Evolutionary conservation across 805 yeast species (phyloP).

Genomic region (Kluyveromyces aestuarii): DNA sequence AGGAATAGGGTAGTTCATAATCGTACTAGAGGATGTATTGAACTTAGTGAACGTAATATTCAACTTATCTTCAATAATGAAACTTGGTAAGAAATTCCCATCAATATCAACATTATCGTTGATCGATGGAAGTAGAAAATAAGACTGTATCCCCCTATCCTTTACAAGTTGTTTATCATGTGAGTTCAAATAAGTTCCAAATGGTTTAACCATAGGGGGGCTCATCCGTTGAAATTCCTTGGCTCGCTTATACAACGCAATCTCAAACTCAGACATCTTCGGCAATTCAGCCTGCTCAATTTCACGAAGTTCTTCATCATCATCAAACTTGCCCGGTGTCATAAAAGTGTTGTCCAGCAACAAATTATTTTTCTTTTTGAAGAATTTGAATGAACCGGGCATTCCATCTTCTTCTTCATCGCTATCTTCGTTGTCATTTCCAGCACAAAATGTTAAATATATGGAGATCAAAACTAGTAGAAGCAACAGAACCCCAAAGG

Average conservation of each 20-base stretch:
- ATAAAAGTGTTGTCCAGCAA: conserved; percentile 24
- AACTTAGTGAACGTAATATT: conserved; percentile 24
- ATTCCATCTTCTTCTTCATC: conserved; percentile 24
- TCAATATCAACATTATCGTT: conserved; percentile 26
- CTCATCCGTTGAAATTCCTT: conserved; percentile 23
- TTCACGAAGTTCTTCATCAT: conserved; percentile 15
- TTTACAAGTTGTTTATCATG: conserved; percentile 22
- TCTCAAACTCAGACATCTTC: conserved; percentile 25
- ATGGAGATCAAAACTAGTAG: conserved; percentile 23
- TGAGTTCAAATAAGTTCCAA: conserved; percentile 22
- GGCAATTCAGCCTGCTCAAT: conserved; percentile 19
- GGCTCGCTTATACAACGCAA: conserved; percentile 24
- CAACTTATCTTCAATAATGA: conserved; percentile 26
- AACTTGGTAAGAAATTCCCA: conserved; percentile 29
- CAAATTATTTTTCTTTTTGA: conserved; percentile 19
- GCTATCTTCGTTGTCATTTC: conserved; percentile 26
- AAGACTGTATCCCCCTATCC: conserved; percentile 30
- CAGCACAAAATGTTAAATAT: conserved; percentile 26
- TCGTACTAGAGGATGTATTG: conserved; percentile 25
- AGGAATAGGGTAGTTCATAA: conserved; percentile 31
- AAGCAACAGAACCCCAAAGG: conserved; percentile 27
- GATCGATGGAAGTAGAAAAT: conserved; percentile 26
- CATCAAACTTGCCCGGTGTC: conserved; percentile 24
- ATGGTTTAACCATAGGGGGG: conserved; percentile 25
- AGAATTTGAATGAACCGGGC: conserved; percentile 17